phyloP scores from a whole-genome alignment of 768 basidiomycete genomes.

The Russula abietina region DNA sequence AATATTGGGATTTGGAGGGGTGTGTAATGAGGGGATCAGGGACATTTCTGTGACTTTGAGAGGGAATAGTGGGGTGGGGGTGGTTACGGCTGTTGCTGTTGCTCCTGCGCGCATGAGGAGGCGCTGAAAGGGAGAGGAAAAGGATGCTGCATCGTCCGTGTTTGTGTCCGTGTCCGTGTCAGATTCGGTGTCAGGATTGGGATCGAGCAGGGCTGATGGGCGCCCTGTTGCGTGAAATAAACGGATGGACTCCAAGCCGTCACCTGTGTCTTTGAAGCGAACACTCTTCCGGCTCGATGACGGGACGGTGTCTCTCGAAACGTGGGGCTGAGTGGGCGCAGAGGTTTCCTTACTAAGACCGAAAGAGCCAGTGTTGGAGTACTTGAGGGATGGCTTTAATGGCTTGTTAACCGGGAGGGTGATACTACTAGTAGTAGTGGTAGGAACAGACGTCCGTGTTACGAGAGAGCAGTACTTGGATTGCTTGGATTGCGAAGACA shows the following conservation, averaged over 20 bases:
- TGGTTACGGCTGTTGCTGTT: not conserved
- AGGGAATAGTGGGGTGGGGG: not conserved
- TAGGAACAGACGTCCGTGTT: not conserved
- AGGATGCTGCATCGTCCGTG: not conserved
- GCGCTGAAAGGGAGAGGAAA: too few relatives aligned
- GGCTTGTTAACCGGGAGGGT: not conserved
- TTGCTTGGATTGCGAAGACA: not conserved
- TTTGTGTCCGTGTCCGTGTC: not conserved
- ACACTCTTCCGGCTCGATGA: not conserved
- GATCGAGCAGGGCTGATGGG: conserved; percentile 4
- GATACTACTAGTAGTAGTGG: too few relatives aligned
- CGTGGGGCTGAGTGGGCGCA: not conserved
- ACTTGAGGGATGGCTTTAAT: conserved; percentile 4
- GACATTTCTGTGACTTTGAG: not conserved
- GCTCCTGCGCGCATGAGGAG: not conserved
- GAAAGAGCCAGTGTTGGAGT: not conserved
- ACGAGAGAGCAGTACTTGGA: not conserved
- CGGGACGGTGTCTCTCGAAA: not conserved
- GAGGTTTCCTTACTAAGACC: not conserved
- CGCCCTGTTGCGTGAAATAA: conserved; percentile 4
- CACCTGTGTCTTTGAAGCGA: conserved; percentile 7
- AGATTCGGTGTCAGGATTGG: conserved; percentile 7
- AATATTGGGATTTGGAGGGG: not conserved
- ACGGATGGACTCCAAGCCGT: conserved; percentile 2
- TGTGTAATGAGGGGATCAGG: conserved; percentile 1